These are phyloP conservation scores for Aegle marmelos DNA, from an alignment of 345 rosid genomes.

Conservation along the genomic window DNA sequence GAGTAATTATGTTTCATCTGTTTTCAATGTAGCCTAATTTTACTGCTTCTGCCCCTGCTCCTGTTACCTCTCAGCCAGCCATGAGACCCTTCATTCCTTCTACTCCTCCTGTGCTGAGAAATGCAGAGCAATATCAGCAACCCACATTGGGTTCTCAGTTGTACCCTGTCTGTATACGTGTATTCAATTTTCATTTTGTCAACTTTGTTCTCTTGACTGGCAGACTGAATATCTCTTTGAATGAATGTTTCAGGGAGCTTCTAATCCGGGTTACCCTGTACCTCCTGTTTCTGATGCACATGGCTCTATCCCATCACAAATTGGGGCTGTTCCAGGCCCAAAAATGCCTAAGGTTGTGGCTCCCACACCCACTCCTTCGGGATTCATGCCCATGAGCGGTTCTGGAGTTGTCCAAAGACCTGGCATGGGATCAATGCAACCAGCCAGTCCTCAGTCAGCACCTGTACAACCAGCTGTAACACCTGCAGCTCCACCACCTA, in stretches of 20 bases:
- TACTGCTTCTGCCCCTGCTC: conserved; percentile 47
- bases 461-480: conserved; percentile 50
- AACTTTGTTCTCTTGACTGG: background rate
- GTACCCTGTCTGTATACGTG: conserved; percentile 61
- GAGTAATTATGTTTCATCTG: conserved; percentile 7
- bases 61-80: conserved; percentile 49
- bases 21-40: conserved; percentile 49
- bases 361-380: conserved; percentile 45
- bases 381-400: conserved; percentile 64
- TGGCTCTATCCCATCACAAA: conserved; percentile 49
- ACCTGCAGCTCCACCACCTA: conserved; percentile 80
- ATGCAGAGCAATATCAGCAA: conserved; percentile 85
- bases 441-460: conserved; percentile 61
- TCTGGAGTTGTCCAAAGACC: conserved; percentile 69
- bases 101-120: conserved; percentile 67
- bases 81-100: conserved; percentile 83
- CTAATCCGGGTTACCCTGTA: conserved; percentile 50
- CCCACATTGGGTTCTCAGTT: conserved; percentile 71
- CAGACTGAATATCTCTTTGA: conserved; percentile 15
- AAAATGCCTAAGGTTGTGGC: conserved; percentile 58
- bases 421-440: conserved; percentile 61
- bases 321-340: conserved; percentile 46
- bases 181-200: conserved; percentile 2
- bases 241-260: conserved; percentile 49
- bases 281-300: conserved; percentile 52